These are phyloP conservation scores for Mycena vulgaris DNA, from an alignment of 768 basidiomycete genomes.

Conservation along the genomic window DNA sequence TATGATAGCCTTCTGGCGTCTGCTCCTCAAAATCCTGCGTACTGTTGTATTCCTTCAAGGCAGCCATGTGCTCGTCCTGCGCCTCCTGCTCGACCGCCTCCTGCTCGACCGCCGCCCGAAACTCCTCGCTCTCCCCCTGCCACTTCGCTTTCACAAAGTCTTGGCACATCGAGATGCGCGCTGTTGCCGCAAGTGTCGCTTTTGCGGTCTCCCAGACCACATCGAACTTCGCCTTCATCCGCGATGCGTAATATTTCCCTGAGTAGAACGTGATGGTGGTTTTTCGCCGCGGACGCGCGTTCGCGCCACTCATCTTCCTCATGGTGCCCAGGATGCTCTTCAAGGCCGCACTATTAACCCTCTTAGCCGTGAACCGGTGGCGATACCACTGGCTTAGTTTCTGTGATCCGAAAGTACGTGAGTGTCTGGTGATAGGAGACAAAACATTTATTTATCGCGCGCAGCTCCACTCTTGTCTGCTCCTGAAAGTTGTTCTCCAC, in stretches of 20 bases:
- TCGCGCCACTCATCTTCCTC: neutral
- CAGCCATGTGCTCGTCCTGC: neutral
- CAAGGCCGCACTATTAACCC: constrained; percentile 7
- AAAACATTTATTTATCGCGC: neutral
- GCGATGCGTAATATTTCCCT: constrained; percentile 8
- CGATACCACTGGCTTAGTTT: constrained; percentile 30
- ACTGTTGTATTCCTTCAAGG: neutral
- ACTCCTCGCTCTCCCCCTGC: constrained; percentile 12
- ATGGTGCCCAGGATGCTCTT: constrained; percentile 7
- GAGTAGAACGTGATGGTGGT: constrained; percentile 11
- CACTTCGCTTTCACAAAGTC: constrained; percentile 6
- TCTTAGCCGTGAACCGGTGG: constrained; percentile 6
- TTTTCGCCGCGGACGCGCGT: constrained; percentile 9
- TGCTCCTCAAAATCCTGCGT: neutral
- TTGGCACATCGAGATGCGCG: constrained; percentile 10
- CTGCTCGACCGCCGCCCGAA: neutral
- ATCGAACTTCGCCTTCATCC: constrained; percentile 26
- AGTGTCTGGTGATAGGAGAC: neutral
- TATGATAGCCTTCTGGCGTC: constrained; percentile 15
- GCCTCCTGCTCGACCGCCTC: constrained; percentile 2
- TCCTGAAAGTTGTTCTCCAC: constrained; percentile 9
- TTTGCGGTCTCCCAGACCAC: constrained; percentile 11
- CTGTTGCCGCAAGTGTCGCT: neutral
- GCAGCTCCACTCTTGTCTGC: neutral
- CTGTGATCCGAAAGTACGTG: neutral